Conservation (phyloP, 441 rosid species). For the Oxalis stricta region DNA sequence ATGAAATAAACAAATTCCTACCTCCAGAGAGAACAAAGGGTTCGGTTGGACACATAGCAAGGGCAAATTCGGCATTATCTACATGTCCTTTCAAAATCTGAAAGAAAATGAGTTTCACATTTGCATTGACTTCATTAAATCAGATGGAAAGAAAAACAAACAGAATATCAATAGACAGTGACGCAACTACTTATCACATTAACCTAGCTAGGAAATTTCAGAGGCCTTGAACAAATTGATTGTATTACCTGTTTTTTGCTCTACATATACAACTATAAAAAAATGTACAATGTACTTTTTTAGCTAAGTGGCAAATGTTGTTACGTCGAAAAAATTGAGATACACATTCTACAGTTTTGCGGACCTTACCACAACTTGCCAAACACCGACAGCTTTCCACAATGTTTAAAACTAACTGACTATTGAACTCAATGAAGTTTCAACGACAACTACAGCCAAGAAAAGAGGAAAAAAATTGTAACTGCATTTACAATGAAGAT, state of each 20-base stretch:
- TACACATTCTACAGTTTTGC: too few relatives aligned
- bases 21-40: slow-evolving; percentile 99
- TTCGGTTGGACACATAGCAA: slow-evolving; percentile 93
- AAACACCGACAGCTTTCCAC: too few relatives aligned
- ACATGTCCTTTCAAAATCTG: slow-evolving; percentile 95
- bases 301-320: too few relatives aligned
- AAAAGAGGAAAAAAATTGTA: neutral
- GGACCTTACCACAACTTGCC: too few relatives aligned
- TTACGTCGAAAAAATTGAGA: too few relatives aligned
- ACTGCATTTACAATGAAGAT: neutral
- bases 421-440: too few relatives aligned
- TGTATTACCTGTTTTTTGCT: too few relatives aligned
- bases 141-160: neutral
- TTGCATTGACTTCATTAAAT: neutral
- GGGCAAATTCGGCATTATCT: slow-evolving; percentile 99
- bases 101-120: slow-evolving; percentile 13
- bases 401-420: too few relatives aligned
- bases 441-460: too few relatives aligned
- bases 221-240: too few relatives aligned
- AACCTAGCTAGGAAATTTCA: neutral
- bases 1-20: slow-evolving; percentile 12
- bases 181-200: neutral
- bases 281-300: too few relatives aligned
- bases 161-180: neutral
- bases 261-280: too few relatives aligned